phyloP scores from a whole-genome alignment of 2,329 filamentous ascomycete species.

The Tolypocladium endophyticum region DNA sequence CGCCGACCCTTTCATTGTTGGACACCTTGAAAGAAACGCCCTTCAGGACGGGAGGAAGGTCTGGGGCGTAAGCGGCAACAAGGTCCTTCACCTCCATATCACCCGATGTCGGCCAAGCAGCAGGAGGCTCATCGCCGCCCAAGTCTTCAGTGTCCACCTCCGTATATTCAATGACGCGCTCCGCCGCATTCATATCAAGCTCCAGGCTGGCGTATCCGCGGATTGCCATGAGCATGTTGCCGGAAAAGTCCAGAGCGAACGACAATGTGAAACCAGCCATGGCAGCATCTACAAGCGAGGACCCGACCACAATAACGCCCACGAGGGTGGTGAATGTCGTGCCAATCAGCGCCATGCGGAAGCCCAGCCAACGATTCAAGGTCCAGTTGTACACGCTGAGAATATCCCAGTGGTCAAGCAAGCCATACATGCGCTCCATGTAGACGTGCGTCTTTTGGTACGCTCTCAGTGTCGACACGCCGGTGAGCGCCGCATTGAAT shows the following conservation, averaged over 20 bases:
- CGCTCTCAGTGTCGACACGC: slow-evolving; percentile 65
- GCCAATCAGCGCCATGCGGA: slow-evolving; percentile 60
- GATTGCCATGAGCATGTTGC: slow-evolving; percentile 53
- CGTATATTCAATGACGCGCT: slow-evolving; percentile 67
- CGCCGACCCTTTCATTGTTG: slow-evolving; percentile 60
- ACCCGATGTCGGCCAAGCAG: slow-evolving; percentile 67
- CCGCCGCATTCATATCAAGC: slow-evolving; percentile 68
- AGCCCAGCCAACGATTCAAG: slow-evolving; percentile 68
- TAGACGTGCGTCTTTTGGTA: slow-evolving; percentile 61
- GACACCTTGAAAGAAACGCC: slow-evolving; percentile 57
- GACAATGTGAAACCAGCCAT: slow-evolving; percentile 67
- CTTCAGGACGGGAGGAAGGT: slow-evolving; percentile 60
- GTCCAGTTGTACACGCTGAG: slow-evolving; percentile 60
- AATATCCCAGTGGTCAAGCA: slow-evolving; percentile 57
- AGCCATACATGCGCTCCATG: slow-evolving; percentile 56
- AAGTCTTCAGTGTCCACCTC: slow-evolving; percentile 57
- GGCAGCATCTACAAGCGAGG: slow-evolving; percentile 52
- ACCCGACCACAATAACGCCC: slow-evolving; percentile 51
- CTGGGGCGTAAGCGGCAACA: slow-evolving; percentile 60
- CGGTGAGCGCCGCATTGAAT: slow-evolving; percentile 62
- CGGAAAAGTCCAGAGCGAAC: slow-evolving; percentile 61
- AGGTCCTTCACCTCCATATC: slow-evolving; percentile 63
- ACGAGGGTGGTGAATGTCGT: slow-evolving; percentile 58
- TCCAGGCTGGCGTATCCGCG: slow-evolving; percentile 61
- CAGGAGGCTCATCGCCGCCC: slow-evolving; percentile 49